Conservation (phyloP, 306 rosid species). For the Rubus idaeus region DNA sequence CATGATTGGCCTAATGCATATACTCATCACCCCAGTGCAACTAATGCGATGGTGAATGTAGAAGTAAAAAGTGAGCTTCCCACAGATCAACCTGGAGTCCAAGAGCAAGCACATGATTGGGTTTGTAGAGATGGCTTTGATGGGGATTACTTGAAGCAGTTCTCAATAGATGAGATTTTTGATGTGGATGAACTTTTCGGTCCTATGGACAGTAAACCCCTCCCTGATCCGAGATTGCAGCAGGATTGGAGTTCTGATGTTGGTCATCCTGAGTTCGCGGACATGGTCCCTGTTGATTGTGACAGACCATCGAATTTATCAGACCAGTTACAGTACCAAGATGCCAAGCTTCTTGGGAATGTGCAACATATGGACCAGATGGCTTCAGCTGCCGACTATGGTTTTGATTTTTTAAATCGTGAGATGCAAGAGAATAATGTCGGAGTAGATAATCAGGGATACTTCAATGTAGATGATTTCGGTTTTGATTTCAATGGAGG, state of each 20-base stretch:
- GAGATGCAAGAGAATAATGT: constrained; percentile 39
- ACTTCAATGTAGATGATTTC: constrained; percentile 31
- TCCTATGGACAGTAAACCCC: constrained; percentile 34
- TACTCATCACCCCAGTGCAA: constrained; percentile 27
- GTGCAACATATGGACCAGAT: constrained; percentile 54
- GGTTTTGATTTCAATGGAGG: constrained; percentile 17
- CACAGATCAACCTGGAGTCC: constrained; percentile 21
- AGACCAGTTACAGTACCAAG: constrained; percentile 56
- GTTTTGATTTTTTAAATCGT: constrained; percentile 57
- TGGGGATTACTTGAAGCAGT: constrained; percentile 32
- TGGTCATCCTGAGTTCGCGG: constrained; percentile 26
- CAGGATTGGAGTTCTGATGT: constrained; percentile 20
- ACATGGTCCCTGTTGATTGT: constrained; percentile 9
- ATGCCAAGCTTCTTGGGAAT: constrained; percentile 67
- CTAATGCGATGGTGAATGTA: constrained; percentile 28
- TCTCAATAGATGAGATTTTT: constrained; percentile 59
- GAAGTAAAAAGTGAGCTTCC: constrained; percentile 38
- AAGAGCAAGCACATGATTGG: background rate
- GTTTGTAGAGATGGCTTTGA: background rate
- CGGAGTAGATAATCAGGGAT: constrained; percentile 33
- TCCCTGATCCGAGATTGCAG: constrained; percentile 24
- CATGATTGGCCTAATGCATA: constrained; percentile 6
- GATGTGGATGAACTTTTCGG: constrained; percentile 61
- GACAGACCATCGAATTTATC: constrained; percentile 41
- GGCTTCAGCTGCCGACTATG: constrained; percentile 40